phyloP scores from a whole-genome alignment of 2,329 filamentous ascomycete species.

The Didymella pomorum region DNA sequence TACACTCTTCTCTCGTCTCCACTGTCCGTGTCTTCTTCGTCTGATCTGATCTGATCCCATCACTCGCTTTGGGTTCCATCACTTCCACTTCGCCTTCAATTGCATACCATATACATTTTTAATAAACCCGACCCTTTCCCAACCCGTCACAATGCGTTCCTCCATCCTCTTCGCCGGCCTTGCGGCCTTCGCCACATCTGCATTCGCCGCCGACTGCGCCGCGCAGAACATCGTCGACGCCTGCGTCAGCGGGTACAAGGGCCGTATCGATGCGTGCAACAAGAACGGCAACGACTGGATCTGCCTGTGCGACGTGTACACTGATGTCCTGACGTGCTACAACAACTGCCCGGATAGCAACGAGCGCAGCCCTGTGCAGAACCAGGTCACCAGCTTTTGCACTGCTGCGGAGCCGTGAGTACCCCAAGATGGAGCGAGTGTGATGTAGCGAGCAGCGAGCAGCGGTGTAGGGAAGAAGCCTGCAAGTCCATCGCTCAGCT shows the following conservation, averaged over 20 bases:
- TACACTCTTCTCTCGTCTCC: slow-evolving; percentile 4
- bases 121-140: too few species aligned
- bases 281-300: slow-evolving; percentile 57
- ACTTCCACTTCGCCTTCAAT: neutral
- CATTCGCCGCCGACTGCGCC: slow-evolving; percentile 49
- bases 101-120: neutral
- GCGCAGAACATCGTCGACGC: slow-evolving; percentile 59
- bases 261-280: slow-evolving; percentile 55
- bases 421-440: too few species aligned
- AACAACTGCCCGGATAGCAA: slow-evolving; percentile 67
- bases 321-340: slow-evolving; percentile 66
- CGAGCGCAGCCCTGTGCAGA: slow-evolving; percentile 43
- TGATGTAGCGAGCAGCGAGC: too few species aligned
- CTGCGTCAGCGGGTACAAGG: slow-evolving; percentile 55
- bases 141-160: slow-evolving; percentile 53
- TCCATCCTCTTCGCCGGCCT: slow-evolving; percentile 38
- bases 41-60: neutral
- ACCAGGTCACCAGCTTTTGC: slow-evolving; percentile 51
- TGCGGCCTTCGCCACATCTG: slow-evolving; percentile 41
- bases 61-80: slow-evolving; percentile 5
- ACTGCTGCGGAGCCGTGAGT: slow-evolving; percentile 53
- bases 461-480: too few species aligned
- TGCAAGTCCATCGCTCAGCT: too few species aligned
- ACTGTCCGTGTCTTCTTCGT: neutral
- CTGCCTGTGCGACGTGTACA: slow-evolving; percentile 67